Base-by-base conservation (phyloP, 805 yeast species). In the Starmerella stigmatis region DNA sequence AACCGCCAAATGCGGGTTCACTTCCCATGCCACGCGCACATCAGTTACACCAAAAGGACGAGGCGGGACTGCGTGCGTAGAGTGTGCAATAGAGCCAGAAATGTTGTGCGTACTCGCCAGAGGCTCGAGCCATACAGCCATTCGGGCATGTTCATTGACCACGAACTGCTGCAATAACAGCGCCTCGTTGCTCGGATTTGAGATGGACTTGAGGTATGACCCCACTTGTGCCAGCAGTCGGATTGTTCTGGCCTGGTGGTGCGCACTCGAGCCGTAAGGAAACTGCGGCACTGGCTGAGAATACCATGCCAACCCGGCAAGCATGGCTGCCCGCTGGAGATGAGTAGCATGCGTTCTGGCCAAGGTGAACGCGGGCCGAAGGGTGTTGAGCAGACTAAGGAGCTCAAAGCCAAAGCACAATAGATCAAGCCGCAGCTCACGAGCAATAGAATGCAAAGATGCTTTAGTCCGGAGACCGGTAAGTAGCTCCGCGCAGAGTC, bases 191-290 rank as follows among this genome's bases (percentile, higher is more conserved):
- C 43, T 17, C 10, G 34, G 25, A 17, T 29, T 30, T 6, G 29
- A 21, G 51, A 63, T 26, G 16, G 47, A 38, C 4, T 75, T 71
- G 3, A 82, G 70, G 20, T 73, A 77, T 23, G 70, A 65, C 1
- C 43, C 41, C 15, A 36, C 28, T 5, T 36, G 30, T 17, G 28
- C 19, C 52, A 89, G 66, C 41, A 79, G 63, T 4, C 70, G 66
- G 55, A 73, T 70, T 56, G 88, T 95, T 1, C 85, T 74, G 51
- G 77, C 78, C 41, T 79, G 76, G 58, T 78, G 78, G 50, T 84
- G 63, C 35, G 74, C 70, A 58, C 89, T 86, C 10, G 86, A 80
- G 3, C 98, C 97, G 65, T 72, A 86, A 13, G 97, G 96, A 66
- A 80, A 81, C 3, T 72, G 67, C 1, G 76, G 68, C 17, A 74